Evolutionary conservation across 1,139 yeast species (phyloP).

Genomic region (Geotrichum carabidarum): DNA sequence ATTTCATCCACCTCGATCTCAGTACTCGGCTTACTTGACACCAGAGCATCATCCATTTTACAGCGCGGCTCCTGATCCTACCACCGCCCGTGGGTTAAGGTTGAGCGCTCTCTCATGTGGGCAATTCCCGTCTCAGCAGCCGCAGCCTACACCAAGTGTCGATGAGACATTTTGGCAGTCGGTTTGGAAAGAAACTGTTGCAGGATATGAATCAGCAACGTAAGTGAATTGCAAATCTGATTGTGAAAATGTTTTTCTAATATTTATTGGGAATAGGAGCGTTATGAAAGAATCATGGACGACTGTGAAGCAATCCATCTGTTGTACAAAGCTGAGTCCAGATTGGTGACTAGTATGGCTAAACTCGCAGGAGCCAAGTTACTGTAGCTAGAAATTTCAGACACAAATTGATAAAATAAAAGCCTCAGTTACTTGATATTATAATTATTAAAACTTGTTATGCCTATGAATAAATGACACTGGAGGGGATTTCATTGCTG

Average conservation of each 20-base stretch:
- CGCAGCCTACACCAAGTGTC: neutral
- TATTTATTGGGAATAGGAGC: neutral
- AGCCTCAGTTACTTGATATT: no score
- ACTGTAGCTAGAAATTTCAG: no score
- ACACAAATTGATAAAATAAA: no score
- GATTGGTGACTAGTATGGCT: neutral
- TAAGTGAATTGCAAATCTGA: neutral
- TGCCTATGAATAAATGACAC: no score
- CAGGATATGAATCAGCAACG: neutral
- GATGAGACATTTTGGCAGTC: neutral
- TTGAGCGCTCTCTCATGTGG: no score
- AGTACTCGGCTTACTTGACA: constrained; percentile 6
- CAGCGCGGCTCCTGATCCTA: neutral
- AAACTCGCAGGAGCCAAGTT: neutral
- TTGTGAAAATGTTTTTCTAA: neutral
- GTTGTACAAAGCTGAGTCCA: neutral
- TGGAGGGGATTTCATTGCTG: no score
- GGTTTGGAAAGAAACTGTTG: neutral
- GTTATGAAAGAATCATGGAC: neutral
- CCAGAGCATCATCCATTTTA: constrained; percentile 4
- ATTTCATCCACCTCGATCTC: constrained; percentile 14
- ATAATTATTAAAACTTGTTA: no score
- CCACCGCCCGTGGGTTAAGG: no score
- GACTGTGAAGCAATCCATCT: neutral
- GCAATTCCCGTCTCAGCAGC: neutral